These are phyloP conservation scores for Globisporangium irregulare DNA, from an alignment of 352 stramenopile genomes.

Conservation along the genomic window DNA sequence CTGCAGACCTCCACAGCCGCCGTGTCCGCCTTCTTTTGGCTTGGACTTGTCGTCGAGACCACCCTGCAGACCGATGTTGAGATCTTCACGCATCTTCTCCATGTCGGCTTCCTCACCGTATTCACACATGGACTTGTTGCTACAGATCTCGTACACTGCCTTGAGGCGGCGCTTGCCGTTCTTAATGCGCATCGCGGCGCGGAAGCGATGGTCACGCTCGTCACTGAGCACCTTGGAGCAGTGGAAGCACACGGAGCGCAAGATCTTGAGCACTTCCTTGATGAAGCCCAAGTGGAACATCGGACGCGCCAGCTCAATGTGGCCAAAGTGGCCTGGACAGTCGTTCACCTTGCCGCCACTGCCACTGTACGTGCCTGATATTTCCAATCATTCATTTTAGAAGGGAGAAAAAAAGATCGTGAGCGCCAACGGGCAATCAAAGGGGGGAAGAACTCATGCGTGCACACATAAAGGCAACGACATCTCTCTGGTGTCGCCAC, in stretches of 20 bases:
- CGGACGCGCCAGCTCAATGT: constrained; percentile 96
- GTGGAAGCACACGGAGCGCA: constrained; percentile 97
- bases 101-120: constrained; percentile 84
- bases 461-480: background rate
- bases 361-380: constrained; percentile 79
- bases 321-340: constrained; percentile 98
- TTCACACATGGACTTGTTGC: constrained; percentile 87
- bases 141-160: constrained; percentile 94
- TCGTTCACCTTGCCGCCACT: constrained; percentile 94
- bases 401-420: constrained; percentile 5
- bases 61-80: constrained; percentile 83
- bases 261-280: constrained; percentile 93
- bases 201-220: constrained; percentile 82
- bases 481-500: background rate
- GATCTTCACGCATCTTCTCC: constrained; percentile 87
- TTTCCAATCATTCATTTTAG: constrained; percentile 11
- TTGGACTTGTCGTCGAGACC: constrained; percentile 83
- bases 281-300: constrained; percentile 99
- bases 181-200: constrained; percentile 82
- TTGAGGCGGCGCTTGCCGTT: constrained; percentile 91
- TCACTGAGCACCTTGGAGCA: constrained; percentile 95
- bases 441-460: background rate
- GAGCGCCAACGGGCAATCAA: background rate
- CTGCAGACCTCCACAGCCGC: constrained; percentile 82
- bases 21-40: constrained; percentile 76